These are phyloP conservation scores for Parathielavia appendiculata DNA, from an alignment of 495 filamentous ascomycete genomes.

Conservation along the genomic window DNA sequence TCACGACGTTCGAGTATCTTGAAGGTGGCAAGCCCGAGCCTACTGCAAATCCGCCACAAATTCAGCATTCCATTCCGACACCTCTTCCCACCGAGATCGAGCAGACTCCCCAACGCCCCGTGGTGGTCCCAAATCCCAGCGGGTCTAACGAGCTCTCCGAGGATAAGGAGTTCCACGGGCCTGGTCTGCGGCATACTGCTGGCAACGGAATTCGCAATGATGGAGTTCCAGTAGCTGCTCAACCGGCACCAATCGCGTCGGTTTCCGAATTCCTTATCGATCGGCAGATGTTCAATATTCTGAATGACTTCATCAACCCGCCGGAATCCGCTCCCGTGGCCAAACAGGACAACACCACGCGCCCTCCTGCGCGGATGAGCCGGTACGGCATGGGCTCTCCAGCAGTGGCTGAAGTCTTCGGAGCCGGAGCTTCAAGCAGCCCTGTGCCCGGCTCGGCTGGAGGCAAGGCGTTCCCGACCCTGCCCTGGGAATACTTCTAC, in stretches of 20 bases:
- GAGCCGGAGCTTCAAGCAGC: slow-evolving; percentile 23
- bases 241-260: neutral
- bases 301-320: slow-evolving; percentile 40
- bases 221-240: neutral
- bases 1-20: slow-evolving; percentile 23
- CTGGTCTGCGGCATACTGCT: slow-evolving; percentile 9
- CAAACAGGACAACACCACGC: slow-evolving; percentile 7
- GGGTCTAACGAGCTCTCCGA: slow-evolving; percentile 29
- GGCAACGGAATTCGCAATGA: neutral
- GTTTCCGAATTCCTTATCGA: slow-evolving; percentile 30
- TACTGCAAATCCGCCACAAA: neutral
- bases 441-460: slow-evolving; percentile 35
- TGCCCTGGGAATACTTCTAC: slow-evolving; percentile 45
- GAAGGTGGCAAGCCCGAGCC: slow-evolving; percentile 22
- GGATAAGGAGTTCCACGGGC: slow-evolving; percentile 25
- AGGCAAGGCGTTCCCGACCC: slow-evolving; percentile 36
- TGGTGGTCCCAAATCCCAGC: slow-evolving; percentile 8
- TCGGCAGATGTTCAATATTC: slow-evolving; percentile 36
- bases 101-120: neutral
- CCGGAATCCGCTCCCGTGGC: slow-evolving; percentile 24
- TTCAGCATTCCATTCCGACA: neutral
- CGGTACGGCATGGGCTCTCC: slow-evolving; percentile 41
- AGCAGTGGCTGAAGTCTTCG: slow-evolving; percentile 36
- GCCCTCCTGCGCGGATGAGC: slow-evolving; percentile 20
- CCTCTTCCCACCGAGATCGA: neutral